These are phyloP conservation scores for Phytophthora fragariaefolia DNA, from an alignment of 352 stramenopile genomes.

Conservation along the genomic window DNA sequence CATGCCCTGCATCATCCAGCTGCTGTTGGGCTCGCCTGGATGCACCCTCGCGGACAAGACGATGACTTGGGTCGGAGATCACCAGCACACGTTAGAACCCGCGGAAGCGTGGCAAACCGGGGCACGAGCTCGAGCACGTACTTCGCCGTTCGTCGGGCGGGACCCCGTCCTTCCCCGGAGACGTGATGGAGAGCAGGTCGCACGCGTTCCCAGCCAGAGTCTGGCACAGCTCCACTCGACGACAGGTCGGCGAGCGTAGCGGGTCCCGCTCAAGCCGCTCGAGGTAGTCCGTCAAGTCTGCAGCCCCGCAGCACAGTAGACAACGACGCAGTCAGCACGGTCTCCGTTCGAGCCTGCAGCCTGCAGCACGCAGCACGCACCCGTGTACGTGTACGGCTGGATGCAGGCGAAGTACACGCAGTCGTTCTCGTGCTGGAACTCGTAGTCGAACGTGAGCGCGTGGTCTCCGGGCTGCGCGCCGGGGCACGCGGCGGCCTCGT, in stretches of 20 bases:
- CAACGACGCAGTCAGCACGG: background rate
- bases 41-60: conserved; percentile 91
- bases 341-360: too few species aligned
- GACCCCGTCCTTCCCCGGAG: conserved; percentile 45
- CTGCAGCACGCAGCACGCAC: too few species aligned
- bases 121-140: conserved; percentile 24
- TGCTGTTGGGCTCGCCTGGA: conserved; percentile 89
- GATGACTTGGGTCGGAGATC: conserved; percentile 51
- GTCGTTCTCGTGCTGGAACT: conserved; percentile 73
- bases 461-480: conserved; percentile 52
- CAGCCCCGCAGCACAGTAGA: background rate
- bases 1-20: conserved; percentile 94
- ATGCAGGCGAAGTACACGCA: conserved; percentile 85
- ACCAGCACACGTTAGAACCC: background rate
- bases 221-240: conserved; percentile 80
- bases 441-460: conserved; percentile 73
- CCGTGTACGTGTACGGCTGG: conserved; percentile 90
- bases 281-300: conserved; percentile 81
- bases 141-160: conserved; percentile 55
- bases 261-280: conserved; percentile 63
- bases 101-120: too few species aligned
- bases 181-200: conserved; percentile 92
- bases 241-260: conserved; percentile 46
- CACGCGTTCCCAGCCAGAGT: conserved; percentile 87
- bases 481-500: conserved; percentile 51